Conservation (phyloP, 208 protist genomes). For the Crithidia sp. region DNA sequence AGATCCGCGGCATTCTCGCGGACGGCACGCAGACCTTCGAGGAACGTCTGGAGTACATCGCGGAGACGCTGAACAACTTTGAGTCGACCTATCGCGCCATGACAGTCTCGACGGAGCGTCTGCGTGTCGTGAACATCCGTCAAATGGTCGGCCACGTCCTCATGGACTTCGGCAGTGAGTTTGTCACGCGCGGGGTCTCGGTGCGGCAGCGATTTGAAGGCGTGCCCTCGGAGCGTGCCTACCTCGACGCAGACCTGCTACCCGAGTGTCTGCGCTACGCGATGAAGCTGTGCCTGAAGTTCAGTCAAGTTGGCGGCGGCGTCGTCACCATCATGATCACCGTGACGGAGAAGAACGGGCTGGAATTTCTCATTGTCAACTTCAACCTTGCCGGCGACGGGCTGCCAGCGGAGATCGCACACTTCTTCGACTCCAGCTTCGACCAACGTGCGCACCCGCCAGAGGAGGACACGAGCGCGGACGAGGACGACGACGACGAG, state of each 20-base stretch:
- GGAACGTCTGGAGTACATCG: conserved; percentile 61
- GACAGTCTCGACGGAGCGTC: conserved; percentile 68
- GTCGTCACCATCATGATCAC: conserved; percentile 69
- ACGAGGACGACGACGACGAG: conserved; percentile 12
- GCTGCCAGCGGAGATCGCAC: conserved; percentile 50
- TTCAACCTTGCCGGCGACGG: conserved; percentile 70
- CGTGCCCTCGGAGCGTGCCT: conserved; percentile 63
- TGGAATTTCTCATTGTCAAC: conserved; percentile 88
- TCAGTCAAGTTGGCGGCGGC: conserved; percentile 25
- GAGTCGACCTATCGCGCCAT: conserved; percentile 75
- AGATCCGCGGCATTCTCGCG: conserved; percentile 62
- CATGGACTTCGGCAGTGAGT: conserved; percentile 84
- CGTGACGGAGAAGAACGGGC: conserved; percentile 63
- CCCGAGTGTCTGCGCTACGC: conserved; percentile 81
- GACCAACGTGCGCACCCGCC: conserved; percentile 17
- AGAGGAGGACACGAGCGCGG: conserved; percentile 12
- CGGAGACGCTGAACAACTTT: conserved; percentile 67
- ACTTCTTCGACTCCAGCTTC: conserved; percentile 43
- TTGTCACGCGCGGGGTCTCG: conserved; percentile 55
- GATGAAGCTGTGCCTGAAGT: conserved; percentile 55
- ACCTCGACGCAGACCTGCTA: conserved; percentile 69
- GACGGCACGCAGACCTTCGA: conserved; percentile 58
- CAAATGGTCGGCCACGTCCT: conserved; percentile 85
- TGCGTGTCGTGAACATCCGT: conserved; percentile 80
- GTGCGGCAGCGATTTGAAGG: conserved; percentile 80